A percentile compares a stretch with the other conserved stretches of the same genome.
Evolutionary conservation across 1,284 basidiomycete genomes (phyloP).

Genomic region (Porogramme epimiltina): DNA sequence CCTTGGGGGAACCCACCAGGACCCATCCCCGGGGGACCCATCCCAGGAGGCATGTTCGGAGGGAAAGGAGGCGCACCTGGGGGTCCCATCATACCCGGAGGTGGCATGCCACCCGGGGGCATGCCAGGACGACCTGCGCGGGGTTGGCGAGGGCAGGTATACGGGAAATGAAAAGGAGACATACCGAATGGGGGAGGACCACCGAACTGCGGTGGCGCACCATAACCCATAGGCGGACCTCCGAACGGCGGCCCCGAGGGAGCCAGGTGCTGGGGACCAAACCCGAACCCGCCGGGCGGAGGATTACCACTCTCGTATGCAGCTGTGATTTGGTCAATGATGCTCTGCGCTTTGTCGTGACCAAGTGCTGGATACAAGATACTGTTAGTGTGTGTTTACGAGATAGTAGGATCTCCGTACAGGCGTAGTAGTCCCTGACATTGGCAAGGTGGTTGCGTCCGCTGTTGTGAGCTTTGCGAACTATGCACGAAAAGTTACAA

Average conservation of each 20-base stretch:
- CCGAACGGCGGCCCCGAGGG: conserved; percentile 41
- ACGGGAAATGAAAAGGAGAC: conserved; percentile 27
- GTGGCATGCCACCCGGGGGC: conserved; percentile 56
- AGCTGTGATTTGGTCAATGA: conserved; percentile 94
- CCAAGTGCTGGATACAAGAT: conserved; percentile 68
- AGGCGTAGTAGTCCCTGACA: conserved; percentile 96
- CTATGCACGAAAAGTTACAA: conserved; percentile 42
- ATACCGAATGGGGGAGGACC: conserved; percentile 49
- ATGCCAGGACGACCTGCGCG: conserved; percentile 65
- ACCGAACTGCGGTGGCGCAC: conserved; percentile 43
- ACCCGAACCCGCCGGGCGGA: conserved; percentile 81
- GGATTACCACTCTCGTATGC: conserved; percentile 86
- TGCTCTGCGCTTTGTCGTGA: conserved; percentile 93
- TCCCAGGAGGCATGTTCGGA: conserved; percentile 34
- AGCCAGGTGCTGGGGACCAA: conserved; percentile 72
- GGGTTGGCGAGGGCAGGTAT: conserved; percentile 4
- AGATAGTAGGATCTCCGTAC: conserved; percentile 45
- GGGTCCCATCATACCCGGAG: conserved; percentile 52
- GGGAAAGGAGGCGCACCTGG: conserved; percentile 41
- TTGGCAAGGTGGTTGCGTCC: conserved; percentile 96
- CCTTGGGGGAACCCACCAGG: conserved; percentile 33
- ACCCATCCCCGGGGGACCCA: conserved; percentile 37
- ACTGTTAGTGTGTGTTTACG: conserved; percentile 13
- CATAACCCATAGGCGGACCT: conserved; percentile 52
- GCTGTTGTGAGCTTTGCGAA: conserved; percentile 97